These are phyloP conservation scores for Chlorophyllum brunneum DNA, from an alignment of 768 basidiomycete genomes.

Conservation along the genomic window DNA sequence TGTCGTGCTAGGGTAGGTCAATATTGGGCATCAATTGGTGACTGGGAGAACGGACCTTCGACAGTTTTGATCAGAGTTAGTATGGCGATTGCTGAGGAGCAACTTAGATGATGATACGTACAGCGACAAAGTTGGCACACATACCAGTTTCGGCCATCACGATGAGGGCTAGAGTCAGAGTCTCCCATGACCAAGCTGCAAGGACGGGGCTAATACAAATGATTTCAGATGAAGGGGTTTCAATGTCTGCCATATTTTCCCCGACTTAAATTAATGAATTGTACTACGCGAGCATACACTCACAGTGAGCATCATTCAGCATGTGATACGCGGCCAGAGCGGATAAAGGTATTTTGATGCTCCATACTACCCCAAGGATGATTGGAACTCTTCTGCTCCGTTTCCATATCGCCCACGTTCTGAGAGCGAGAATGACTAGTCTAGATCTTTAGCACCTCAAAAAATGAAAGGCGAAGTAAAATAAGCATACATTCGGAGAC, in stretches of 20 bases:
- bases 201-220: too few relatives aligned
- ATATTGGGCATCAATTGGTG: background rate
- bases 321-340: too few relatives aligned
- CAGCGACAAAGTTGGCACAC: background rate
- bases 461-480: background rate
- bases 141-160: background rate
- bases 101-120: background rate
- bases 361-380: background rate
- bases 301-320: too few relatives aligned
- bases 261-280: too few relatives aligned
- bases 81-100: background rate
- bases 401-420: background rate
- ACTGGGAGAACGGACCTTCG: background rate
- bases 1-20: background rate
- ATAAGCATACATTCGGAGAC: background rate
- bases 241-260: too few relatives aligned
- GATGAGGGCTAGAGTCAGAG: too few relatives aligned
- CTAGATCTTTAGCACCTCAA: background rate
- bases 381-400: background rate
- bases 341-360: too few relatives aligned
- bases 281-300: too few relatives aligned
- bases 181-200: too few relatives aligned
- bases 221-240: too few relatives aligned
- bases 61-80: background rate
- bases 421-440: background rate